A percentile compares a stretch with the other conserved stretches of the same genome.
Evolutionary conservation across 2,329 filamentous ascomycete species (phyloP).

Genomic region (Paecilomyces formosus): DNA sequence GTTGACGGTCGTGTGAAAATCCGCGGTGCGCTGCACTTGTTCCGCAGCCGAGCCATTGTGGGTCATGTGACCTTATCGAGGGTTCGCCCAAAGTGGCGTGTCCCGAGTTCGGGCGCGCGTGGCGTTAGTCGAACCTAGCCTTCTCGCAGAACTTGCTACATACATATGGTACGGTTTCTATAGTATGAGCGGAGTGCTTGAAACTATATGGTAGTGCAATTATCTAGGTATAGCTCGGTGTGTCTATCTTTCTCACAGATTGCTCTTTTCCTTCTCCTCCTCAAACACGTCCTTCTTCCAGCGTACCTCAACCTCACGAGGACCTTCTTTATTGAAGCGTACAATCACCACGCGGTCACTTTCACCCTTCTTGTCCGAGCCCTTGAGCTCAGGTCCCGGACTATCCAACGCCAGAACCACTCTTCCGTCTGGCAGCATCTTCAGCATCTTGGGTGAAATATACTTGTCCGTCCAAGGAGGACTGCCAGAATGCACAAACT

Average conservation of each 20-base stretch:
- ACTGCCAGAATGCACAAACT: constrained; percentile 40
- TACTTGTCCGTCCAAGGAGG: constrained; percentile 42
- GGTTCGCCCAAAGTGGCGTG: constrained; percentile 15
- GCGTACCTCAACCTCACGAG: constrained; percentile 47
- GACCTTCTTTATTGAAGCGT: constrained; percentile 50
- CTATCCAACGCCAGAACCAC: constrained; percentile 47
- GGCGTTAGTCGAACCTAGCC: background rate
- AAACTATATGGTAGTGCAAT: background rate
- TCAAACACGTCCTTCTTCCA: constrained; percentile 42
- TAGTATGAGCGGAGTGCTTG: background rate
- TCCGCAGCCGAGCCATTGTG: constrained; percentile 22
- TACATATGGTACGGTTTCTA: background rate
- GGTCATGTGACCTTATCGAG: constrained; percentile 37
- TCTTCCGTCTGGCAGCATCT: constrained; percentile 38
- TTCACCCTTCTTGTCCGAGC: constrained; percentile 41
- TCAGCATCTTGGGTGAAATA: constrained; percentile 37
- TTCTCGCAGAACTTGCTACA: background rate
- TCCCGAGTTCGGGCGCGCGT: constrained; percentile 3
- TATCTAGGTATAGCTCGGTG: background rate
- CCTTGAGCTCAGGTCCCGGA: constrained; percentile 50
- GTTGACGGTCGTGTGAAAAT: constrained; percentile 20
- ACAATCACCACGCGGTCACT: constrained; percentile 50
- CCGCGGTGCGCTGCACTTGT: constrained; percentile 15
- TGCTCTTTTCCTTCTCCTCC: constrained; percentile 22
- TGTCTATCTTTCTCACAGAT: constrained; percentile 15